Percentiles rank a stretch among this genome's conserved stretches.
Conservation (phyloP, 805 yeast genomes). For the Metschnikowia colocasiae region DNA sequence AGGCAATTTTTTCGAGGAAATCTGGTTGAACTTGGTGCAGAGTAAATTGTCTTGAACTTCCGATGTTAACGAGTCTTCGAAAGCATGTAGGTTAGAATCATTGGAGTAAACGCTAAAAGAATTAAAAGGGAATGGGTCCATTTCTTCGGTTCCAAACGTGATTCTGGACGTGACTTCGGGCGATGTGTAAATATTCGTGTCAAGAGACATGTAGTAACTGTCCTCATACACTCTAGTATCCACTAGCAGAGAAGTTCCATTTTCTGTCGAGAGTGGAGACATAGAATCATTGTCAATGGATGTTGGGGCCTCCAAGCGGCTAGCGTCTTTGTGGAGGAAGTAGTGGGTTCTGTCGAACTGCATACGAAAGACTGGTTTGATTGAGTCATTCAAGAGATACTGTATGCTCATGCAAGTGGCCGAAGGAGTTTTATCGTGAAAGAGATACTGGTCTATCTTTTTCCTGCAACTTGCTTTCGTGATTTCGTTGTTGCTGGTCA, state of each 20-base stretch:
- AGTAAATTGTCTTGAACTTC: slow-evolving; percentile 24
- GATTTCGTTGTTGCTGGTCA: slow-evolving; percentile 1
- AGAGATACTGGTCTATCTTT: slow-evolving; percentile 22
- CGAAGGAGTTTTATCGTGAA: slow-evolving; percentile 15
- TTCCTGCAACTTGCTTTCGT: slow-evolving; percentile 8
- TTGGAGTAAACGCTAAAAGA: slow-evolving; percentile 32
- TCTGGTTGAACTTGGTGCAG: slow-evolving; percentile 22
- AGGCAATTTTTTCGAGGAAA: slow-evolving; percentile 29
- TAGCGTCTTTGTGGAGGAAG: slow-evolving; percentile 25
- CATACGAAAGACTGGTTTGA: slow-evolving; percentile 29
- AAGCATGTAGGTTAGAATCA: slow-evolving; percentile 36
- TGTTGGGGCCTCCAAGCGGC: slow-evolving; percentile 10
- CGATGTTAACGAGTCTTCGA: slow-evolving; percentile 28
- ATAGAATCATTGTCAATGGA: slow-evolving; percentile 7
- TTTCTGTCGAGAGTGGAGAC: slow-evolving; percentile 10
- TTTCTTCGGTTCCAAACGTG: slow-evolving; percentile 14
- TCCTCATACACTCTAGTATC: slow-evolving; percentile 24
- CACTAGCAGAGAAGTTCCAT: slow-evolving; percentile 7
- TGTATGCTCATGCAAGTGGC: slow-evolving; percentile 30
- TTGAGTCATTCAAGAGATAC: slow-evolving; percentile 24
- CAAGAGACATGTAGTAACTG: slow-evolving; percentile 32
- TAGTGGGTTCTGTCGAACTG: slow-evolving; percentile 30
- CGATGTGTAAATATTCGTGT: slow-evolving; percentile 33
- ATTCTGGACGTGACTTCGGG: slow-evolving; percentile 19
- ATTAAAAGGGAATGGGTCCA: slow-evolving; percentile 36